phyloP scores from a whole-genome alignment of 108 stramenopile genomes.

The Skeletonema potamos region DNA sequence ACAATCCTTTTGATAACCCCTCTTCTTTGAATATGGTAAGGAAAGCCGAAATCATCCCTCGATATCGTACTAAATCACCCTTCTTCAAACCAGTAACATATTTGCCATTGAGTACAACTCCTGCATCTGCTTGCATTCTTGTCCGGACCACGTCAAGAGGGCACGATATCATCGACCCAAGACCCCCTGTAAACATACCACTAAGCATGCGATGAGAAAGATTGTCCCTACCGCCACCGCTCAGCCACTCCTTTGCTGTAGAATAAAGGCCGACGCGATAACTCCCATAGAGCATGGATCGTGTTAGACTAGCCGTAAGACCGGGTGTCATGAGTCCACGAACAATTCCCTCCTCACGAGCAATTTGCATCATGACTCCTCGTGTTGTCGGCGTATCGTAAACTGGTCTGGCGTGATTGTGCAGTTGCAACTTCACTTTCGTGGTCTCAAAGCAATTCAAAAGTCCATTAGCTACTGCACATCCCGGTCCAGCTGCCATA shows the following conservation, averaged over 20 bases:
- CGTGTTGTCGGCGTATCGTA: constrained; percentile 28
- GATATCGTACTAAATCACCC: constrained; percentile 38
- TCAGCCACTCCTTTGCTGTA: constrained; percentile 14
- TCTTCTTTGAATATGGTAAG: constrained; percentile 31
- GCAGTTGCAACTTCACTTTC: constrained; percentile 54
- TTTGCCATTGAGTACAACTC: constrained; percentile 20
- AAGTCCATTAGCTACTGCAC: constrained; percentile 50
- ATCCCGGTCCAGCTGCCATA: constrained; percentile 46
- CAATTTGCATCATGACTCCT: constrained; percentile 51
- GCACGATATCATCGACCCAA: constrained; percentile 44
- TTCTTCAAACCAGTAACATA: constrained; percentile 40
- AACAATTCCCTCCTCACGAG: constrained; percentile 46
- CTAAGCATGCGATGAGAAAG: constrained; percentile 27
- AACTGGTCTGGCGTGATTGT: constrained; percentile 33
- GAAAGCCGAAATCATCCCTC: constrained; percentile 24
- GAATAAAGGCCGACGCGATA: constrained; percentile 56
- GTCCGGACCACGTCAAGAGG: constrained; percentile 55
- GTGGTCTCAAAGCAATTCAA: constrained; percentile 53
- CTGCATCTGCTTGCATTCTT: constrained; percentile 50
- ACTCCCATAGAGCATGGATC: constrained; percentile 42
- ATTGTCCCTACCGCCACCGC: constrained; percentile 1
- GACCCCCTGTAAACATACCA: constrained; percentile 48
- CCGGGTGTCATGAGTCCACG: constrained; percentile 46
- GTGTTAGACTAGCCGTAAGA: constrained; percentile 41
- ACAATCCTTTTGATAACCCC: constrained; percentile 34